Conservation (phyloP, 495 filamentous ascomycete genomes). For the Entonaema liquescens region DNA sequence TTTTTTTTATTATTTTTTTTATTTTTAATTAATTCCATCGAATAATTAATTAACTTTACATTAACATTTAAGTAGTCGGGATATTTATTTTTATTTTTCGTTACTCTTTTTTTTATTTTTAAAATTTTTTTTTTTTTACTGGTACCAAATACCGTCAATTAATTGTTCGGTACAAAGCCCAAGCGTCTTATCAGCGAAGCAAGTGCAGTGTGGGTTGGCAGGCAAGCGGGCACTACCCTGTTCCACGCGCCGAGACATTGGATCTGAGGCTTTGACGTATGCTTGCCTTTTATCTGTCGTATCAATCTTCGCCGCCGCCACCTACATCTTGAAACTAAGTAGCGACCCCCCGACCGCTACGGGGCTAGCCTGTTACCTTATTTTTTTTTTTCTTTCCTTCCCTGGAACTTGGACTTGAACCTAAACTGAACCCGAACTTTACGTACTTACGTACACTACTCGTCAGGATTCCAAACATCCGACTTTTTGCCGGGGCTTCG, state of each 20-base stretch:
- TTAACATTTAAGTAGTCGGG: neutral
- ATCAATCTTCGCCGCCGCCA: conserved; percentile 40
- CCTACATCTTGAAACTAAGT: conserved; percentile 31
- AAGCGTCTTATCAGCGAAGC: conserved; percentile 20
- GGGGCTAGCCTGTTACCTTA: neutral
- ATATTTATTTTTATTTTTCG: neutral
- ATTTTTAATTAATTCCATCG: neutral
- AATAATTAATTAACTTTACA: too few relatives aligned
- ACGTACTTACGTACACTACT: too few relatives aligned
- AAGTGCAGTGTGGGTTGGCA: too few relatives aligned
- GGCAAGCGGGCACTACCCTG: conserved; percentile 29
- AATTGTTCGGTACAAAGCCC: conserved; percentile 11
- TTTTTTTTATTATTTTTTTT: neutral
- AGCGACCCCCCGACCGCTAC: conserved; percentile 3
- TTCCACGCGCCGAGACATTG: conserved; percentile 27
- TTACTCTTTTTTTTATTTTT: too few relatives aligned
- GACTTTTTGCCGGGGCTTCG: too few relatives aligned
- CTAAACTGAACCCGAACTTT: neutral
- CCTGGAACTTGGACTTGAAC: neutral
- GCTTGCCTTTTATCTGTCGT: conserved; percentile 15
- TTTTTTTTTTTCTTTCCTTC: neutral
- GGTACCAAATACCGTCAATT: neutral
- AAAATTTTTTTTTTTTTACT: neutral
- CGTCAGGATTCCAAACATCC: too few relatives aligned
- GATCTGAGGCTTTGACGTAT: conserved; percentile 38